Percentiles rank a stretch among this genome's conserved stretches.
Evolutionary conservation across 2,329 filamentous ascomycete genomes (phyloP).

Genomic region (Coniella vitis): DNA sequence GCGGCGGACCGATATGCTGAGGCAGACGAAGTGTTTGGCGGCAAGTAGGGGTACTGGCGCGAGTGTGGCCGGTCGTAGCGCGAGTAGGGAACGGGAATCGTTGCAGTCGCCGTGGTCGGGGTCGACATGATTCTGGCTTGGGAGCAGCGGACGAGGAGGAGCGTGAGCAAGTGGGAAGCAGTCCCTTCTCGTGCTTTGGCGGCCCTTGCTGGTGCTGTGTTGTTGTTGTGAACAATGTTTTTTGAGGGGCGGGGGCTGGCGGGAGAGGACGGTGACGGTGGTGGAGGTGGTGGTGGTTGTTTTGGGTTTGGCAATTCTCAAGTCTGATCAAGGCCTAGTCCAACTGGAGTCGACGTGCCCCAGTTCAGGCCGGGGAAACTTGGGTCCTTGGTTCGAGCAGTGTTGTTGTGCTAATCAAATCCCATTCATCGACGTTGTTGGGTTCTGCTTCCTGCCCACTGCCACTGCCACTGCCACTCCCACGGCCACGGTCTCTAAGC

Average conservation of each 20-base stretch:
- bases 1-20: slow-evolving; percentile 25
- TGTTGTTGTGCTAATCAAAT: not conserved
- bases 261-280: not conserved
- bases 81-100: slow-evolving; percentile 58
- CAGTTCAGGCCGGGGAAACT: slow-evolving; percentile 1
- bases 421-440: too few relatives aligned
- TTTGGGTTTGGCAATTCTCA: not conserved
- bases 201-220: not conserved
- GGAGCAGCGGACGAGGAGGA: slow-evolving; percentile 3
- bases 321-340: not conserved
- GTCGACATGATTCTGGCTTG: slow-evolving; percentile 60
- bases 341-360: not conserved
- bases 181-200: slow-evolving; percentile 7
- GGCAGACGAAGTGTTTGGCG: slow-evolving; percentile 37
- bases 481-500: too few relatives aligned
- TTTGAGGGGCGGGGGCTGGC: not conserved
- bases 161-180: slow-evolving; percentile 11
- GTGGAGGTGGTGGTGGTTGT: not conserved
- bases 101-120: slow-evolving; percentile 69
- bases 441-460: too few relatives aligned
- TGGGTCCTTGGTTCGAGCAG: not conserved
- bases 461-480: too few relatives aligned
- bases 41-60: slow-evolving; percentile 40
- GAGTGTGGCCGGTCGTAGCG: slow-evolving; percentile 48
- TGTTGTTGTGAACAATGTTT: too few relatives aligned